Evolutionary conservation across 2,329 filamentous ascomycete genomes (phyloP).

Genomic region (Aphanocladium album): DNA sequence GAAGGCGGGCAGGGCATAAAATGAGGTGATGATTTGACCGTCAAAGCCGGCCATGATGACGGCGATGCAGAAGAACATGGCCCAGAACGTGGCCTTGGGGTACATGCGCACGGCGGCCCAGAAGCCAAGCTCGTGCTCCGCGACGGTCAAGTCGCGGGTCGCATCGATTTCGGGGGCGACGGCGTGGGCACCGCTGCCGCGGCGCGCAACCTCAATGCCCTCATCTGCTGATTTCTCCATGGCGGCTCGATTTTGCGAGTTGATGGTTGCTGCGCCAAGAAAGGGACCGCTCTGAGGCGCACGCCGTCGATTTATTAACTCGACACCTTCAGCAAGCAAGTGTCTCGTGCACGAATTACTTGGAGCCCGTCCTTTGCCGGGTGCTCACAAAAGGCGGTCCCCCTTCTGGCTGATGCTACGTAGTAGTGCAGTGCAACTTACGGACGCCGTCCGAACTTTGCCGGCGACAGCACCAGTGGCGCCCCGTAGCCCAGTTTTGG

Average conservation of each 20-base stretch:
- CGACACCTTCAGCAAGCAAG: neutral
- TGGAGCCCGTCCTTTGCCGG: neutral
- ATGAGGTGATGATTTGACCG: slow-evolving; percentile 33
- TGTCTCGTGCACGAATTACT: neutral
- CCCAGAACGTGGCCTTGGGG: slow-evolving; percentile 25
- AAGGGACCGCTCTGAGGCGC: neutral
- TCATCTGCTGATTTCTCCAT: slow-evolving; percentile 3
- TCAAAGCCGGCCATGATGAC: slow-evolving; percentile 30
- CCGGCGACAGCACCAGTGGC: neutral
- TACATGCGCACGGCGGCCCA: slow-evolving; percentile 35
- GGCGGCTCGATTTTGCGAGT: neutral
- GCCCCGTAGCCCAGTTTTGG: neutral
- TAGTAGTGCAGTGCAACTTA: neutral
- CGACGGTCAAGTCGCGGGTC: slow-evolving; percentile 20
- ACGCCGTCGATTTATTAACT: neutral
- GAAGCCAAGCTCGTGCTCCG: slow-evolving; percentile 23
- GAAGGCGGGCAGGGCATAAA: slow-evolving; percentile 32
- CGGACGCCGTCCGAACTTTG: neutral
- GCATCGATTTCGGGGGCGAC: slow-evolving; percentile 16
- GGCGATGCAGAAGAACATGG: slow-evolving; percentile 25
- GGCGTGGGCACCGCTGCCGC: neutral
- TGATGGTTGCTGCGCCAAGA: neutral
- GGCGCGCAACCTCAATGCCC: neutral
- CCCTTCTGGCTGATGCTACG: neutral
- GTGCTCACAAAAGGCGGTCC: no score